These are phyloP conservation scores for Chlorencoelia australis DNA, from an alignment of 2,329 filamentous ascomycete genomes.

Conservation along the genomic window DNA sequence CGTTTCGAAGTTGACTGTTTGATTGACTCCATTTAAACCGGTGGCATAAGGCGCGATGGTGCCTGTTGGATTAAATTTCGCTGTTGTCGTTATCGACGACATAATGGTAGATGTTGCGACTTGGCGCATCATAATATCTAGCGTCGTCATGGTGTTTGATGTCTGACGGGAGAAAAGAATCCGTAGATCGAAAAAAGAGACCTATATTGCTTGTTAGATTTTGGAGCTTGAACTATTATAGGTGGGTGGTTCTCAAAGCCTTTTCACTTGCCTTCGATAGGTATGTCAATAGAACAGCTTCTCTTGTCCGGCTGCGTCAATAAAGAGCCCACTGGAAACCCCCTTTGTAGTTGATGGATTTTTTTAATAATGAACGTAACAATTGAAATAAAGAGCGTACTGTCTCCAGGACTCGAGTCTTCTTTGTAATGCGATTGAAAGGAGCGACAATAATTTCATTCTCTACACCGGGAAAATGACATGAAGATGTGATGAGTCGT, in stretches of 20 bases:
- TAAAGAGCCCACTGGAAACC: too few species aligned
- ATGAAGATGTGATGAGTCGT: slow-evolving; percentile 1
- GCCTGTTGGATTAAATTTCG: slow-evolving; percentile 26
- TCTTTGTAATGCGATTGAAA: background rate
- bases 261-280: too few species aligned
- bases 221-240: too few species aligned
- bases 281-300: too few species aligned
- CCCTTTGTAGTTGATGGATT: background rate
- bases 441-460: background rate
- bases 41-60: slow-evolving; percentile 47
- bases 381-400: background rate
- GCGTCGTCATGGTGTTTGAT: too few species aligned
- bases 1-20: slow-evolving; percentile 46
- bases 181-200: too few species aligned
- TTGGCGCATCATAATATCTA: too few species aligned
- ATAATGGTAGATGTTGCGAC: slow-evolving; percentile 7
- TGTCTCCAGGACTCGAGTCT: background rate
- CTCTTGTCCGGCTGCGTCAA: too few species aligned
- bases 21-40: slow-evolving; percentile 50
- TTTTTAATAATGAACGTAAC: background rate
- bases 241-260: too few species aligned
- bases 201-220: too few species aligned
- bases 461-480: background rate
- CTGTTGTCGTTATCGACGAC: slow-evolving; percentile 7
- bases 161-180: too few species aligned